Evolutionary conservation across 2,329 filamentous ascomycete species (phyloP).

Genomic region (Fusarium coicis): DNA sequence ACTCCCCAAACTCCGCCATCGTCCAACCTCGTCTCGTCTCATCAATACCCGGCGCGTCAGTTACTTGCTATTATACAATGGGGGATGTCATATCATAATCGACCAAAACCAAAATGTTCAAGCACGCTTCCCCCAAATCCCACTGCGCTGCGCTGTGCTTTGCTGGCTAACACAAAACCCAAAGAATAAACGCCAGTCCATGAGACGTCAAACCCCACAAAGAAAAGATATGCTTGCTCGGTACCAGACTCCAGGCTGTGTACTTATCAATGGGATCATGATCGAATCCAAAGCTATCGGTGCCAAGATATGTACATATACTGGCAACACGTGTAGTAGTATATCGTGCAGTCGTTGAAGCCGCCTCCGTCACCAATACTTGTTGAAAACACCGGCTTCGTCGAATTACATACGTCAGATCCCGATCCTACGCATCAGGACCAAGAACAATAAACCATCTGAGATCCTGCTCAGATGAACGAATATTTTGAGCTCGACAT

Average conservation of each 20-base stretch:
- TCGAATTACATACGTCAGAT: conserved; percentile 15
- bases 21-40: conserved; percentile 1
- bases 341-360: conserved; percentile 31
- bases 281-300: conserved; percentile 13
- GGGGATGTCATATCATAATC: conserved; percentile 33
- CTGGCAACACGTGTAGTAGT: conserved; percentile 9
- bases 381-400: conserved; percentile 19
- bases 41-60: conserved; percentile 3
- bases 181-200: conserved; percentile 40
- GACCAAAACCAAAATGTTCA: conserved; percentile 25
- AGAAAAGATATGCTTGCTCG: conserved; percentile 27
- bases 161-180: conserved; percentile 10
- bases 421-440: background rate
- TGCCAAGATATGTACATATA: background rate
- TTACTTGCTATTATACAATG: conserved; percentile 38
- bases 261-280: conserved; percentile 25
- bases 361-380: conserved; percentile 14
- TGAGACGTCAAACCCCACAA: conserved; percentile 29
- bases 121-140: conserved; percentile 5
- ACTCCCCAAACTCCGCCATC: conserved; percentile 25
- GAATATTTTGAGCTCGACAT: conserved; percentile 46
- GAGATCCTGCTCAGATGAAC: conserved; percentile 47
- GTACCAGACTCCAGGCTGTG: conserved; percentile 40
- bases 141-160: background rate
- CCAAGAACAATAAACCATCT: conserved; percentile 21